These are phyloP conservation scores for Diaporthe australafricana DNA, from an alignment of 2,329 filamentous ascomycete genomes.

Conservation along the genomic window DNA sequence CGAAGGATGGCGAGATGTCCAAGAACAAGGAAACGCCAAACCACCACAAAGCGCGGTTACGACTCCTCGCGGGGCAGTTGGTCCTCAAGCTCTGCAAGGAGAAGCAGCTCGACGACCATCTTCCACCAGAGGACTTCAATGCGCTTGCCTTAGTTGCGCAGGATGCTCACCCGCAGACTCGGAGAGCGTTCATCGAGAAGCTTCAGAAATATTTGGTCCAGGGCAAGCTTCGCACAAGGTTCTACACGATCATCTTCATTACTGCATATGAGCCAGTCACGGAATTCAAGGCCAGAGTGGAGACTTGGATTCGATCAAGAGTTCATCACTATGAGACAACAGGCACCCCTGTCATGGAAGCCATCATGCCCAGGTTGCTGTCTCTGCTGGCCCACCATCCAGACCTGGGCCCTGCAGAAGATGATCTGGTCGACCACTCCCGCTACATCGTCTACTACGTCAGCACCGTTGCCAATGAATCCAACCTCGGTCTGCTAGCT, in stretches of 20 bases:
- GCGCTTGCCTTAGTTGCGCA: constrained; percentile 84
- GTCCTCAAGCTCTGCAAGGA: constrained; percentile 86
- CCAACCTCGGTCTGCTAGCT: constrained; percentile 89
- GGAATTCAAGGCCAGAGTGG: constrained; percentile 78
- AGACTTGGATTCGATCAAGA: constrained; percentile 91
- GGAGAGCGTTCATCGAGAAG: constrained; percentile 82
- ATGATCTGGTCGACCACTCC: constrained; percentile 83
- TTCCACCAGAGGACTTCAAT: constrained; percentile 82
- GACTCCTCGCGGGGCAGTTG: constrained; percentile 83
- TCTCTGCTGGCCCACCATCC: constrained; percentile 94
- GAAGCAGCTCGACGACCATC: constrained; percentile 79
- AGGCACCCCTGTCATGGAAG: constrained; percentile 79
- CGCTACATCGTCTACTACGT: constrained; percentile 93
- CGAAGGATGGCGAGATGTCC: constrained; percentile 82
- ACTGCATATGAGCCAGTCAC: constrained; percentile 88
- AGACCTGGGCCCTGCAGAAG: constrained; percentile 77
- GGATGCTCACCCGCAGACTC: constrained; percentile 79
- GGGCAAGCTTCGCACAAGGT: constrained; percentile 76
- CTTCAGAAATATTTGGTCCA: constrained; percentile 91
- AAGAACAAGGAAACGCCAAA: constrained; percentile 80
- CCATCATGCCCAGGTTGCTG: constrained; percentile 83
- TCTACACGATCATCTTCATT: constrained; percentile 90
- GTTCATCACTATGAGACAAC: constrained; percentile 72
- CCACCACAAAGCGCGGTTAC: constrained; percentile 82
- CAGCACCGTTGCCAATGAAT: constrained; percentile 82